Evolutionary conservation across 2,329 filamentous ascomycete genomes (phyloP), one percentile per base, ranked within the genome.

Genomic region (Xylaria multiplex): DNA sequence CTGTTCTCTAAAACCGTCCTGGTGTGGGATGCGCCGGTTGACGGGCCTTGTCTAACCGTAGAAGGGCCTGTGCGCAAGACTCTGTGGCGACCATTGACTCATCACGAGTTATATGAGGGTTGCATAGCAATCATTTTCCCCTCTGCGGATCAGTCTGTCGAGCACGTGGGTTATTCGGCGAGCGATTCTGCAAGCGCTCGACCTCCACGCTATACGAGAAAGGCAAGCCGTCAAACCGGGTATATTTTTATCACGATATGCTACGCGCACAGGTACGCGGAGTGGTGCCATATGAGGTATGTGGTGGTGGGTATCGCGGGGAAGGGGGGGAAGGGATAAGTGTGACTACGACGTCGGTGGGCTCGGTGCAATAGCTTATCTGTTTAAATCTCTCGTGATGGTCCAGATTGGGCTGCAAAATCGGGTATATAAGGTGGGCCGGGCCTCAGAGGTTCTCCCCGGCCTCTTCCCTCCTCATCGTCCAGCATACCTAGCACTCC

Each of bases 241-340:
- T 27, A 32, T 27, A 42, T 50, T 54, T 32, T 55, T 57, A 27
- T 57, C 49, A 54, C 40, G 61, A 65, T 35, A 43, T 55, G 49
- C 46, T 35, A 52, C 60, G 56, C 60, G 56, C 54, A 59, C 54
- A 57, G 56, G 40, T 59, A 60, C 59, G 65, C 59, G 61, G 56
- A 59, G 53, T 66, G 48, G 50, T 42, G 59, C 56, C 57, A 58
- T 54, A 56, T 49, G 62, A 59, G 59, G 56, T 65, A 59, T 57
- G 45, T 55, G 30, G 37, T 64, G 64, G 59, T 63, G 68, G 62
- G 62, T 68, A 64, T 64, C 60, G 55, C 62, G 68, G 66, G 27
- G 27, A 27, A 27, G 27, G 27, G 27, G 62, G 62, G 62, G 64
- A n/a, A 59, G 62, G 62, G 64, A n/a, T 59, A 45, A 27, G 55